phyloP scores from a whole-genome alignment of 169 alveolate genomes.

The Eimeria necatrix region DNA sequence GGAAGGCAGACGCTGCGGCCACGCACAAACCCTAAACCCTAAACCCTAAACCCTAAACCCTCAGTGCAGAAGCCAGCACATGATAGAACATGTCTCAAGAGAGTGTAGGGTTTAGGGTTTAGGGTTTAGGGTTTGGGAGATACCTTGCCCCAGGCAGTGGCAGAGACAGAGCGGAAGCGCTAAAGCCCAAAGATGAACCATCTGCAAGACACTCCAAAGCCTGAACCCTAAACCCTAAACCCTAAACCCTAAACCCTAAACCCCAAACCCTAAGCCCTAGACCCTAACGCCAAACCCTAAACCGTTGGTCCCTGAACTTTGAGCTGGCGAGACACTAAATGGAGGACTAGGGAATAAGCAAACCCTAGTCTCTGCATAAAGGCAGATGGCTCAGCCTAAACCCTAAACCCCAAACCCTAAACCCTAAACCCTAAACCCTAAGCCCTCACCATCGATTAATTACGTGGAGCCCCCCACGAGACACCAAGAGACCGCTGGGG shows the following conservation, averaged over 20 bases:
- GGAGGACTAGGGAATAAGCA: not conserved
- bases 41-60: not conserved
- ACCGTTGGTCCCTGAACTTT: not conserved
- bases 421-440: constrained; percentile 49
- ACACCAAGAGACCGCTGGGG: not conserved
- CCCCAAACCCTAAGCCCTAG: constrained; percentile 34
- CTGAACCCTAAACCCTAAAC: constrained; percentile 21
- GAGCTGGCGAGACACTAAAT: too few relatives aligned
- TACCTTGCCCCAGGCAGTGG: not conserved
- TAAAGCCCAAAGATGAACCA: constrained; percentile 5
- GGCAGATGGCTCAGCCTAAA: too few relatives aligned
- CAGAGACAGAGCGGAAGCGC: constrained; percentile 30
- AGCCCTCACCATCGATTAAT: not conserved
- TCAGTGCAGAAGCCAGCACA: not conserved
- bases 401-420: constrained; percentile 13
- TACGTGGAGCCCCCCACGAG: constrained; percentile 6
- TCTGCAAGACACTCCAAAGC: constrained; percentile 8
- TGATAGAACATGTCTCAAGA: not conserved
- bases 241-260: constrained; percentile 19
- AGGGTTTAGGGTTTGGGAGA: constrained; percentile 38
- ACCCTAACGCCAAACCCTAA: not conserved
- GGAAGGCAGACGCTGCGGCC: constrained; percentile 29
- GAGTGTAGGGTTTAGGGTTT: not conserved
- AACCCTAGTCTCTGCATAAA: not conserved
- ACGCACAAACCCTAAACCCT: constrained; percentile 45